Evolutionary conservation across 129 eudicot species (phyloP).

Genomic region (Sambucus nigra): DNA sequence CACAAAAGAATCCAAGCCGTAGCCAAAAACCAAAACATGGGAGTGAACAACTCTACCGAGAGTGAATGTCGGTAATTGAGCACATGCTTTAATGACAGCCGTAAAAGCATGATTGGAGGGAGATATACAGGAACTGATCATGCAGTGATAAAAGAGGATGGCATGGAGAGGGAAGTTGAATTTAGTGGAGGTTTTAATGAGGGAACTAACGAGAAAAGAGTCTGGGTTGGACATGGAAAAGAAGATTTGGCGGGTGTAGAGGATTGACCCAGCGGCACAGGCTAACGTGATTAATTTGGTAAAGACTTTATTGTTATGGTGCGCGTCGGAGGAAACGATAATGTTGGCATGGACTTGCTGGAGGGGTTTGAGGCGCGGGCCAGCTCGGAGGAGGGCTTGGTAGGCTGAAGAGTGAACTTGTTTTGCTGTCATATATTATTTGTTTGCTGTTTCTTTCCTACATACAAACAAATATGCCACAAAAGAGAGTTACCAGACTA

Average conservation of each 20-base stretch:
- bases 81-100: constrained; percentile 47
- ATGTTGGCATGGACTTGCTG: constrained; percentile 48
- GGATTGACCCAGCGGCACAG: constrained; percentile 24
- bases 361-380: constrained; percentile 39
- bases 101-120: constrained; percentile 39
- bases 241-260: constrained; percentile 34
- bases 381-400: constrained; percentile 30
- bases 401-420: constrained; percentile 31
- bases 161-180: constrained; percentile 24
- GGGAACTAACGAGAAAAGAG: constrained; percentile 48
- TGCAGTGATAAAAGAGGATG: constrained; percentile 31
- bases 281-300: constrained; percentile 40
- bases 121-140: constrained; percentile 20
- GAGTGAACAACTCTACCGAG: constrained; percentile 36
- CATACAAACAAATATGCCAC: too few species aligned
- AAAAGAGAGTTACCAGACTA: too few species aligned
- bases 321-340: constrained; percentile 32
- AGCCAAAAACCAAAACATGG: constrained; percentile 38
- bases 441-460: too few species aligned
- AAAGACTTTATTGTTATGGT: constrained; percentile 30
- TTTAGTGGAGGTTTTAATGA: constrained; percentile 44
- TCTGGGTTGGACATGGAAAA: constrained; percentile 40
- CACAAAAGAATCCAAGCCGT: constrained; percentile 33
- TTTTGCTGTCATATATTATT: too few species aligned
- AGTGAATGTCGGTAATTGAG: constrained; percentile 11